These are phyloP conservation scores for Blastobotrys illinoisensis DNA, from an alignment of 1,139 yeast genomes.

Conservation along the genomic window DNA sequence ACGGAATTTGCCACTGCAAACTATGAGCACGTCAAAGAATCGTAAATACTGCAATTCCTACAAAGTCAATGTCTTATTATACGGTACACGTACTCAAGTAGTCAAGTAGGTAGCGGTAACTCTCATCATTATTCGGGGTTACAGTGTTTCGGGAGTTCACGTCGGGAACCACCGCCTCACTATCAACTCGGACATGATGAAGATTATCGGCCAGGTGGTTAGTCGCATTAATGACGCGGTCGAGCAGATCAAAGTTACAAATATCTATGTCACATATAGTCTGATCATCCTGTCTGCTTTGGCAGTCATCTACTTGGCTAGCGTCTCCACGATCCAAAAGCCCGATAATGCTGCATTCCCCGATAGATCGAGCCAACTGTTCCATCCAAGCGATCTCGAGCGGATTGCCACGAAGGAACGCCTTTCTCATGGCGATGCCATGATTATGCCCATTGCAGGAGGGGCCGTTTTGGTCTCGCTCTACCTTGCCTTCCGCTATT, in stretches of 20 bases:
- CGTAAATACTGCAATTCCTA: too few species aligned
- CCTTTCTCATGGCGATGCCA: slow-evolving; percentile 29
- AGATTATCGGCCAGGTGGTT: background rate
- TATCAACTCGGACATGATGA: background rate
- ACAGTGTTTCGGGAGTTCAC: too few species aligned
- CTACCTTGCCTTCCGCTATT: slow-evolving; percentile 35
- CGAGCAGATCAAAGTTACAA: background rate
- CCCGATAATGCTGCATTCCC: slow-evolving; percentile 46
- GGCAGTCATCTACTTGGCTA: slow-evolving; percentile 37
- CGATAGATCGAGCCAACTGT: slow-evolving; percentile 35
- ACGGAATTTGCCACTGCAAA: too few species aligned
- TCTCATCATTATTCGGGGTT: too few species aligned
- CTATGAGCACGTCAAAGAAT: too few species aligned
- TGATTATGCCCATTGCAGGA: slow-evolving; percentile 41
- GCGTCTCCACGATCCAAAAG: slow-evolving; percentile 39
- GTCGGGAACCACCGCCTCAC: too few species aligned
- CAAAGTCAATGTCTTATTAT: too few species aligned
- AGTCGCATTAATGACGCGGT: background rate
- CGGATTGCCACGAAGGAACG: slow-evolving; percentile 8
- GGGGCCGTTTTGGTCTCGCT: slow-evolving; percentile 35
- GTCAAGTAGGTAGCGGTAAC: too few species aligned
- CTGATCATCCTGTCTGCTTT: slow-evolving; percentile 9
- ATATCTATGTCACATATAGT: slow-evolving; percentile 5
- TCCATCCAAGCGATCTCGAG: slow-evolving; percentile 47
- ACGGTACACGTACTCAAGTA: too few species aligned